These are phyloP conservation scores for Trichosporon inkin DNA, from an alignment of 1,284 basidiomycete genomes.

Conservation along the genomic window DNA sequence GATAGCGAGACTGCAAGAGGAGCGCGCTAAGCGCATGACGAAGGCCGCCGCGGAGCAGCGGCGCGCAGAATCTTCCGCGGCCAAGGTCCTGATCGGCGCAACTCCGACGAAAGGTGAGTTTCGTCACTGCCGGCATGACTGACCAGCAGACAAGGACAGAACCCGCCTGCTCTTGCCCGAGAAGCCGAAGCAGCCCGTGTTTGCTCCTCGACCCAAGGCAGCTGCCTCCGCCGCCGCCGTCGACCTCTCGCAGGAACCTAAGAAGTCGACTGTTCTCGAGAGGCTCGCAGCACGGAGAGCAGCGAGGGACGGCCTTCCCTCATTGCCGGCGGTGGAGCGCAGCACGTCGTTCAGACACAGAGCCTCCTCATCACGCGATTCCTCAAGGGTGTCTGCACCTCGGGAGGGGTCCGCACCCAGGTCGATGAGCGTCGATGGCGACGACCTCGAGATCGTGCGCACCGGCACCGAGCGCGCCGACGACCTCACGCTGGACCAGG, in stretches of 20 bases:
- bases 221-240: background rate
- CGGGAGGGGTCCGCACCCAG: background rate
- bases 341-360: background rate
- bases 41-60: constrained; percentile 20
- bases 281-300: constrained; percentile 1
- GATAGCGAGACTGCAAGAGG: constrained; percentile 36
- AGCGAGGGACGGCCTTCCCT: background rate
- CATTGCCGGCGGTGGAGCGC: background rate
- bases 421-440: constrained; percentile 16
- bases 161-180: background rate
- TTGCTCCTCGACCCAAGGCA: background rate
- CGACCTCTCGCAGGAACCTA: background rate
- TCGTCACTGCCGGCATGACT: background rate
- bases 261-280: constrained; percentile 4
- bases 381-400: constrained; percentile 2
- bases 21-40: constrained; percentile 22
- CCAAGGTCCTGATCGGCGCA: constrained; percentile 33
- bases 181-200: constrained; percentile 4
- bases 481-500: constrained; percentile 66
- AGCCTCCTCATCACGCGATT: background rate
- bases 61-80: constrained; percentile 25
- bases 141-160: constrained; percentile 3
- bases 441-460: constrained; percentile 17
- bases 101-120: constrained; percentile 33
- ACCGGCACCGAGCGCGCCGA: constrained; percentile 53